Evolutionary conservation across 768 basidiomycete genomes (phyloP).

Genomic region (Macrocybe gigantea): DNA sequence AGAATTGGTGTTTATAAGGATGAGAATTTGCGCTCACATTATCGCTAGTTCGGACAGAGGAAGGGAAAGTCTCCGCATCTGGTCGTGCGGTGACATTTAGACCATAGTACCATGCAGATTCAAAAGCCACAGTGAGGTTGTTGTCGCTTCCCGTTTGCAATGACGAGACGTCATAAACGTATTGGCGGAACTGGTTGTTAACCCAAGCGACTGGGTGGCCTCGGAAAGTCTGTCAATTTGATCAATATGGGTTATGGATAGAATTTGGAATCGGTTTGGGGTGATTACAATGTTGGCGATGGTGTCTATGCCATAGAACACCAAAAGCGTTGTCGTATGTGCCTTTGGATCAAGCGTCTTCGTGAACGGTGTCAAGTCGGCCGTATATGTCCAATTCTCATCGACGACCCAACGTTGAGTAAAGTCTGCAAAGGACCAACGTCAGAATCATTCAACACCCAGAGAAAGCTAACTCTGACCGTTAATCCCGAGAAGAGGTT

Average conservation of each 20-base stretch:
- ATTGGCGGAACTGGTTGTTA: conserved; percentile 52
- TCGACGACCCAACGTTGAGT: conserved; percentile 49
- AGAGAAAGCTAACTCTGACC: conserved; percentile 23
- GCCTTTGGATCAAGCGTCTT: conserved; percentile 12
- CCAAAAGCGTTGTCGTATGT: conserved; percentile 31
- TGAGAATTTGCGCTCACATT: conserved; percentile 22
- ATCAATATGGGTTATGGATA: neutral
- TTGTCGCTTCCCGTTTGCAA: conserved; percentile 24
- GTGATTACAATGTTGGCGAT: conserved; percentile 45
- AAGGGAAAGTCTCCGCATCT: conserved; percentile 39
- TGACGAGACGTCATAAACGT: conserved; percentile 42
- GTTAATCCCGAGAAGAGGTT: conserved; percentile 48
- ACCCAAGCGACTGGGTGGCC: conserved; percentile 52
- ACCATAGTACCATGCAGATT: conserved; percentile 49
- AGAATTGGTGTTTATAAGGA: neutral
- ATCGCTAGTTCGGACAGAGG: neutral
- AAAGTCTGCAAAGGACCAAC: conserved; percentile 29
- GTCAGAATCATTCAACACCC: neutral
- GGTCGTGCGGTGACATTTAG: conserved; percentile 45
- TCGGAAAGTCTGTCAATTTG: conserved; percentile 33
- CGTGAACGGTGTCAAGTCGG: conserved; percentile 41
- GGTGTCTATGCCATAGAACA: conserved; percentile 55
- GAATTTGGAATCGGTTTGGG: neutral
- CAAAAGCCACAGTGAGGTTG: conserved; percentile 45
- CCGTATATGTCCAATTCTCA: conserved; percentile 57